Evolutionary conservation across 352 stramenopile genomes (phyloP).

Genomic region (Phytophthora idaei): DNA sequence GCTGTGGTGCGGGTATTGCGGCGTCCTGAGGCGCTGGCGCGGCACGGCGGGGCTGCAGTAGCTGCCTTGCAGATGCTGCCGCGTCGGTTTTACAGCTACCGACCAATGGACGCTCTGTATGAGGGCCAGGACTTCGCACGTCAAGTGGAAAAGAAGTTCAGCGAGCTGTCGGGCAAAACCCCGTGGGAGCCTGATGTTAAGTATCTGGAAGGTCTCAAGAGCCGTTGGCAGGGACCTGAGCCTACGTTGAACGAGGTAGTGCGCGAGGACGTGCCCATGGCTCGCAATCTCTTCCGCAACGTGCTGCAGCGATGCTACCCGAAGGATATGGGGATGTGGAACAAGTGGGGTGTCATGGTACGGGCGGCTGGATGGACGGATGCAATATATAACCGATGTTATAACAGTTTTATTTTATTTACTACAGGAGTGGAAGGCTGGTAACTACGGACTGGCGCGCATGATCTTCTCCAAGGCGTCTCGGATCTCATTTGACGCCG

Average conservation of each 20-base stretch:
- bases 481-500: conserved; percentile 70
- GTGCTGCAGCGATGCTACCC: conserved; percentile 80
- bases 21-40: conserved; percentile 14
- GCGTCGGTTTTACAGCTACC: conserved; percentile 22
- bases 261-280: conserved; percentile 72
- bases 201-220: conserved; percentile 64
- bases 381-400: not conserved
- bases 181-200: conserved; percentile 76
- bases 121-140: conserved; percentile 69
- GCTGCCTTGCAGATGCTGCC: conserved; percentile 1
- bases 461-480: conserved; percentile 88
- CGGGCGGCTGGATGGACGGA: not conserved
- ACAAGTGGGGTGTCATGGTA: conserved; percentile 90
- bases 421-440: conserved; percentile 80
- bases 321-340: conserved; percentile 91
- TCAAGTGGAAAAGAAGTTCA: conserved; percentile 81
- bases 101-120: conserved; percentile 62
- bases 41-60: not conserved
- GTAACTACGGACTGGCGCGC: conserved; percentile 79
- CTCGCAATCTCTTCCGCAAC: conserved; percentile 79
- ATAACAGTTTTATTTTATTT: conserved; percentile 1
- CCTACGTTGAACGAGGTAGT: conserved; percentile 85
- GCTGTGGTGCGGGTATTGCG: conserved; percentile 13
- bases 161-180: conserved; percentile 72
- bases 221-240: conserved; percentile 56